Evolutionary conservation across 2,329 filamentous ascomycete genomes (phyloP).

Genomic region (Didymella lethalis): DNA sequence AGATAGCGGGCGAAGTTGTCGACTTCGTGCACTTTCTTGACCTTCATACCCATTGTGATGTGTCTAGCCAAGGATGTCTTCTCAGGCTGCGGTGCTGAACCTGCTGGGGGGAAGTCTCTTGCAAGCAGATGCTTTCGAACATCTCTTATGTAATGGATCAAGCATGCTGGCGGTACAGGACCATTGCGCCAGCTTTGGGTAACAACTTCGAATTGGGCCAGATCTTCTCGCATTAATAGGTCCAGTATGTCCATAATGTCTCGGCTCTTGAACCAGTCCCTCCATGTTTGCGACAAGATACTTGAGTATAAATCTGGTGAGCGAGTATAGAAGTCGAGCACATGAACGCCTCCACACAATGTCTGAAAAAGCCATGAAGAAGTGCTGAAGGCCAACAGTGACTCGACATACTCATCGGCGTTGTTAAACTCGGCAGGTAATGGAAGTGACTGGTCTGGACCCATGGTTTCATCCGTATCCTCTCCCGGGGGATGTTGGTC

Average conservation of each 20-base stretch:
- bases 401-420: constrained; percentile 78
- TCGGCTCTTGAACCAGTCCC: constrained; percentile 74
- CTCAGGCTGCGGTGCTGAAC: constrained; percentile 42
- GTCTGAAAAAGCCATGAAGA: constrained; percentile 80
- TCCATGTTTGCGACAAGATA: constrained; percentile 82
- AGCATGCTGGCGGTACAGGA: constrained; percentile 58
- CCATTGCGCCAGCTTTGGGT: constrained; percentile 54
- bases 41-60: constrained; percentile 89
- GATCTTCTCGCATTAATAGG: constrained; percentile 79
- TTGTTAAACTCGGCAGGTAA: constrained; percentile 73
- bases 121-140: constrained; percentile 74
- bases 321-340: constrained; percentile 92
- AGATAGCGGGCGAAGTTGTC: constrained; percentile 89
- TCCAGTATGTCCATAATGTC: constrained; percentile 80
- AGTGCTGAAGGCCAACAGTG: constrained; percentile 77
- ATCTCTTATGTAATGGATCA: constrained; percentile 75
- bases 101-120: constrained; percentile 62
- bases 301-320: constrained; percentile 82
- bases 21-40: constrained; percentile 95
- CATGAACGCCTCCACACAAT: constrained; percentile 95
- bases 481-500: constrained; percentile 3
- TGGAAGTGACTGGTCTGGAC: constrained; percentile 66
- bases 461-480: constrained; percentile 50
- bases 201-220: constrained; percentile 54
- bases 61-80: constrained; percentile 70